Evolutionary conservation across 768 basidiomycete species (phyloP).

Genomic region (Pleurotus ostreatus): DNA sequence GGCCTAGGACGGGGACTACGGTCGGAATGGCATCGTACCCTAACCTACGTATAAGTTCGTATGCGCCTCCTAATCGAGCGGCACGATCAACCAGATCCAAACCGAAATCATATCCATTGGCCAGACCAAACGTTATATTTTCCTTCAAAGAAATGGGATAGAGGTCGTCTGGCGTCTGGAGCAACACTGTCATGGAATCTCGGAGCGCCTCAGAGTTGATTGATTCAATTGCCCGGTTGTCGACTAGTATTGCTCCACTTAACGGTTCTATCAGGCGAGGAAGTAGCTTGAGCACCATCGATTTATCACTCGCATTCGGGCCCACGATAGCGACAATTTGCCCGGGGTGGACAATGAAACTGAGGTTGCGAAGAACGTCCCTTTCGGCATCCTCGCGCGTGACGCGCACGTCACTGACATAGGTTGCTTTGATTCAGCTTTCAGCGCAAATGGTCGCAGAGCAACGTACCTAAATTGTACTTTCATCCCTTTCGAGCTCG

Average conservation of each 20-base stretch:
- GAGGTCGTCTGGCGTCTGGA: constrained; percentile 35
- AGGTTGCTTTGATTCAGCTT: constrained; percentile 10
- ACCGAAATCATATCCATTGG: constrained; percentile 9
- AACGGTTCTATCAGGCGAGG: constrained; percentile 26
- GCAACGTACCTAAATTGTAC: constrained; percentile 18
- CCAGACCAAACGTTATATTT: constrained; percentile 33
- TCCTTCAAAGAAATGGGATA: constrained; percentile 29
- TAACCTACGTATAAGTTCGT: constrained; percentile 35
- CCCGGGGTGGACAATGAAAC: constrained; percentile 36
- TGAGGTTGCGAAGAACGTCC: constrained; percentile 26
- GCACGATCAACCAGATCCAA: constrained; percentile 26
- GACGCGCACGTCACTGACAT: constrained; percentile 13
- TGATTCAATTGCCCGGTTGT: constrained; percentile 28
- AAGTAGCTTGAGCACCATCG: constrained; percentile 38
- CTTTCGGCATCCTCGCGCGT: background rate
- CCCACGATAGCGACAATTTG: constrained; percentile 43
- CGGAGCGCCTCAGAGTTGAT: constrained; percentile 31
- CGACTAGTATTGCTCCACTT: constrained; percentile 35
- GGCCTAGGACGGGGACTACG: constrained; percentile 21
- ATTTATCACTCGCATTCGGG: constrained; percentile 41
- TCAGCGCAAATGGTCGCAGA: background rate
- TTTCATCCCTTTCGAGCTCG: constrained; percentile 18
- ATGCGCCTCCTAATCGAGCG: constrained; percentile 34
- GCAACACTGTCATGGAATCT: constrained; percentile 34
- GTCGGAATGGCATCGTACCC: constrained; percentile 37